These are phyloP conservation scores for Chaetomiaceae sp. DNA, from an alignment of 2,329 filamentous ascomycete species.

Conservation along the genomic window DNA sequence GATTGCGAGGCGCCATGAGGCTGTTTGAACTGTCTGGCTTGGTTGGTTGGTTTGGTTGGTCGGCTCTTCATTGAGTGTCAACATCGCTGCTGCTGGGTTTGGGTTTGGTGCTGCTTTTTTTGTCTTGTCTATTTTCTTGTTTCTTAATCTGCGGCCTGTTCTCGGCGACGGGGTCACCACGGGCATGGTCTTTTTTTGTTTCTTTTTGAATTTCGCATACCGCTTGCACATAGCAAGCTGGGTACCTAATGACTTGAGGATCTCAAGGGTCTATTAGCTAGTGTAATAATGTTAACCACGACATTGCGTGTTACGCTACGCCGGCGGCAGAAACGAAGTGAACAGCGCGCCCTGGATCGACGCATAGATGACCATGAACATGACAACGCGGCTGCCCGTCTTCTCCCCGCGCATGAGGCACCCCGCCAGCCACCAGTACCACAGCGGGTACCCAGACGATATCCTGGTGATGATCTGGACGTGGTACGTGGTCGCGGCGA, in stretches of 20 bases:
- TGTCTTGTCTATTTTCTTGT: too few species aligned
- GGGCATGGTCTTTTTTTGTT: too few species aligned
- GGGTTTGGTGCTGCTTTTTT: too few species aligned
- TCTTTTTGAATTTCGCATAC: too few species aligned
- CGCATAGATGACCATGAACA: constrained; percentile 76
- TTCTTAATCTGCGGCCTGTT: too few species aligned
- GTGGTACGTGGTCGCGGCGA: constrained; percentile 78
- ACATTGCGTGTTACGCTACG: constrained; percentile 45
- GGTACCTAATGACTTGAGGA: neutral
- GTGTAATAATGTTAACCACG: neutral
- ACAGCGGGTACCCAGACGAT: constrained; percentile 80
- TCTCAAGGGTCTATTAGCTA: neutral
- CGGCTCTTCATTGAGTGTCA: neutral
- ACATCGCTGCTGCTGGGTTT: too few species aligned
- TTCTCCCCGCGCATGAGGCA: constrained; percentile 34
- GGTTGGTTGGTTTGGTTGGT: neutral
- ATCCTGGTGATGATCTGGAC: constrained; percentile 91
- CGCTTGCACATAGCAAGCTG: too few species aligned
- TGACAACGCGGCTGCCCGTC: constrained; percentile 40
- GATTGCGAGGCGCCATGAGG: constrained; percentile 27
- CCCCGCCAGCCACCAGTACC: constrained; percentile 76
- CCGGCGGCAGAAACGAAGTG: constrained; percentile 86
- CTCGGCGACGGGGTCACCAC: too few species aligned
- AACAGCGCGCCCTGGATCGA: constrained; percentile 78
- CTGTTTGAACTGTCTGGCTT: neutral